phyloP scores from a whole-genome alignment of 148 eudicot genomes.

The Amaranthus cruentus region DNA sequence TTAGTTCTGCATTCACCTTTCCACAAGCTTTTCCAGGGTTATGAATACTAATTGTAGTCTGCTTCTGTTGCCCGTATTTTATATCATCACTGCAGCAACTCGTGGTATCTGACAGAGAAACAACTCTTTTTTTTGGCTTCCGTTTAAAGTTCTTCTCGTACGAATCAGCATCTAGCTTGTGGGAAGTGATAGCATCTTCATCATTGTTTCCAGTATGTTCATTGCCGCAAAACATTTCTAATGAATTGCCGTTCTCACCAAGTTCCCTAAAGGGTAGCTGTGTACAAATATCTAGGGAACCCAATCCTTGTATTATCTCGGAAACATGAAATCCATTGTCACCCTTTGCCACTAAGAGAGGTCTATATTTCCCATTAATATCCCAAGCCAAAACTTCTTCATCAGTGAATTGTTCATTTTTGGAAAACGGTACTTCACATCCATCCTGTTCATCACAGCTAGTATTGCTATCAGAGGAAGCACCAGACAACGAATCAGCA shows the following conservation, averaged over 20 bases:
- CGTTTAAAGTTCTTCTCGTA: constrained; percentile 35
- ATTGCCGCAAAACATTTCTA: constrained; percentile 8
- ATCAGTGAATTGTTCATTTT: constrained; percentile 31
- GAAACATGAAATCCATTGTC: constrained; percentile 20
- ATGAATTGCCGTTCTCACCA: constrained; percentile 19
- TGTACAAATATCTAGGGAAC: constrained; percentile 23
- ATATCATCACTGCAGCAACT: constrained; percentile 16
- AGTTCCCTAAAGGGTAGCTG: constrained; percentile 23
- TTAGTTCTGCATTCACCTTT: constrained; percentile 10
- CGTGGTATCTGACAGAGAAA: constrained; percentile 38
- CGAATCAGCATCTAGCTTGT: constrained; percentile 30
- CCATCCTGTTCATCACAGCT: constrained; percentile 55
- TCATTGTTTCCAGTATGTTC: constrained; percentile 20
- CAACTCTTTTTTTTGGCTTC: constrained; percentile 46
- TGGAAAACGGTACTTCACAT: constrained; percentile 23
- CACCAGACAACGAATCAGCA: constrained; percentile 62
- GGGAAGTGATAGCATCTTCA: constrained; percentile 10
- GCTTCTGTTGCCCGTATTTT: constrained; percentile 22
- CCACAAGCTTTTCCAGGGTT: constrained; percentile 13
- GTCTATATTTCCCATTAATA: constrained; percentile 10
- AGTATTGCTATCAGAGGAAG: constrained; percentile 82
- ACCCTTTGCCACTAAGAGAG: constrained; percentile 18
- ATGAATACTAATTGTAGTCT: constrained; percentile 16
- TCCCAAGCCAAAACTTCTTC: constrained; percentile 36
- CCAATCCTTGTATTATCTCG: constrained; percentile 28